A percentile compares a stretch with the other conserved stretches of the same genome.
Conservation (phyloP, 768 basidiomycete genomes). For the Pleurotus tuoliensis region DNA sequence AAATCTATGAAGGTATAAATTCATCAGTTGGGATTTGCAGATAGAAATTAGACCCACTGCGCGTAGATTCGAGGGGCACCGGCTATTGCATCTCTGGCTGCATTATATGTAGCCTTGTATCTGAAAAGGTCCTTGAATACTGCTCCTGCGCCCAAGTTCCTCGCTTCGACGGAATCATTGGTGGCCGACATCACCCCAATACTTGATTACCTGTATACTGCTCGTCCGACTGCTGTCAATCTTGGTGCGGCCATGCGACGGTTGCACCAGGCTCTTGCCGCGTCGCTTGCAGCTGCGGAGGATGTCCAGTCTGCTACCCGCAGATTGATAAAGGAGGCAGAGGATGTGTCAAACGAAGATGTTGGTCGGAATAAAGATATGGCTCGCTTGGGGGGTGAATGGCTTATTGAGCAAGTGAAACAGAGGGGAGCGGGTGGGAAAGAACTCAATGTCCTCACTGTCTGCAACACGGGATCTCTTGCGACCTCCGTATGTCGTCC, state of each 20-base stretch:
- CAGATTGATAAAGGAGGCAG: slow-evolving; percentile 67
- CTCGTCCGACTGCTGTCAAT: slow-evolving; percentile 97
- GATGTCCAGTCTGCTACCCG: slow-evolving; percentile 46
- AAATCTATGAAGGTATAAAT: slow-evolving; percentile 83
- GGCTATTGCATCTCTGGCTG: slow-evolving; percentile 90
- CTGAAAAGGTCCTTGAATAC: slow-evolving; percentile 50
- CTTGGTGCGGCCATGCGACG: slow-evolving; percentile 82
- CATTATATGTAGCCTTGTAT: slow-evolving; percentile 68
- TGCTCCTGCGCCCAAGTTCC: slow-evolving; percentile 47
- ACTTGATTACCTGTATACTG: slow-evolving; percentile 73
- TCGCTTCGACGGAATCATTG: slow-evolving; percentile 50
- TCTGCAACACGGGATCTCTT: slow-evolving; percentile 96
- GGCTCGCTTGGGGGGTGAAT: slow-evolving; percentile 81
- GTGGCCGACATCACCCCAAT: slow-evolving; percentile 50
- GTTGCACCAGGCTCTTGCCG: slow-evolving; percentile 49
- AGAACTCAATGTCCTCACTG: slow-evolving; percentile 79
- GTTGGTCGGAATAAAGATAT: slow-evolving; percentile 82
- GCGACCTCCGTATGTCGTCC: slow-evolving; percentile 75
- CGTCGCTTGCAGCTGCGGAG: slow-evolving; percentile 36
- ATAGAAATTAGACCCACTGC: neutral
- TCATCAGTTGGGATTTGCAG: too few relatives aligned
- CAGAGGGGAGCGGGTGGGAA: slow-evolving; percentile 29
- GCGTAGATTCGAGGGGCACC: slow-evolving; percentile 78
- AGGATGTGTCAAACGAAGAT: slow-evolving; percentile 80
- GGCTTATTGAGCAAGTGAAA: slow-evolving; percentile 61